phyloP scores from a whole-genome alignment of 2,329 filamentous ascomycete species.

The Dactylella cylindrospora region DNA sequence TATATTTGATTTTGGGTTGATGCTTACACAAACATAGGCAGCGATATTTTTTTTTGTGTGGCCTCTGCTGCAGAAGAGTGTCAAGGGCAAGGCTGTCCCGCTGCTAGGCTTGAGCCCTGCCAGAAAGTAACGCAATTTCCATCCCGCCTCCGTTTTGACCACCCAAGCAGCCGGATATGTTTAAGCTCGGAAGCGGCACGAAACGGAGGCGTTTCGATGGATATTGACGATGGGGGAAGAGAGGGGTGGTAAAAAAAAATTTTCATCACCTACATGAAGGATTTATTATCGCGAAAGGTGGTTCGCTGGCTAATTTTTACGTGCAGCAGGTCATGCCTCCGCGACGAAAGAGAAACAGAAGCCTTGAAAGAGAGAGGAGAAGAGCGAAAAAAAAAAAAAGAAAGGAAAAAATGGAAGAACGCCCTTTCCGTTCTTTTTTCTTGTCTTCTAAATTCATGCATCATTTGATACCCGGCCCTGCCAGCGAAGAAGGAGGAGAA shows the following conservation, averaged over 20 bases:
- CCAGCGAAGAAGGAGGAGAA: no score
- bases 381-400: no score
- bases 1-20: neutral
- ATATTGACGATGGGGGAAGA: constrained; percentile 10
- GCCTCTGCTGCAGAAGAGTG: constrained; percentile 11
- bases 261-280: constrained; percentile 12
- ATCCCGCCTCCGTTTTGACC: neutral
- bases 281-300: constrained; percentile 6
- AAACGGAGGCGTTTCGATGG: constrained; percentile 44
- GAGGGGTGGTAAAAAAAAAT: constrained; percentile 10
- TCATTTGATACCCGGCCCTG: no score
- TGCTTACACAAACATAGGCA: neutral
- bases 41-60: neutral
- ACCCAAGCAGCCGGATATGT: constrained; percentile 40
- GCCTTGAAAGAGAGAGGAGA: no score
- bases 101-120: constrained; percentile 22
- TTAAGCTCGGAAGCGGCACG: constrained; percentile 39
- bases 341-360: no score
- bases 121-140: constrained; percentile 44
- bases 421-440: constrained; percentile 41
- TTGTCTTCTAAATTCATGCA: constrained; percentile 39
- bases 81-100: no score
- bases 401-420: constrained; percentile 8
- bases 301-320: constrained; percentile 21
- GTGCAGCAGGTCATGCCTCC: no score